Conservation (phyloP, 2,329 filamentous ascomycete genomes). For the Macrophomina phaseolina region DNA sequence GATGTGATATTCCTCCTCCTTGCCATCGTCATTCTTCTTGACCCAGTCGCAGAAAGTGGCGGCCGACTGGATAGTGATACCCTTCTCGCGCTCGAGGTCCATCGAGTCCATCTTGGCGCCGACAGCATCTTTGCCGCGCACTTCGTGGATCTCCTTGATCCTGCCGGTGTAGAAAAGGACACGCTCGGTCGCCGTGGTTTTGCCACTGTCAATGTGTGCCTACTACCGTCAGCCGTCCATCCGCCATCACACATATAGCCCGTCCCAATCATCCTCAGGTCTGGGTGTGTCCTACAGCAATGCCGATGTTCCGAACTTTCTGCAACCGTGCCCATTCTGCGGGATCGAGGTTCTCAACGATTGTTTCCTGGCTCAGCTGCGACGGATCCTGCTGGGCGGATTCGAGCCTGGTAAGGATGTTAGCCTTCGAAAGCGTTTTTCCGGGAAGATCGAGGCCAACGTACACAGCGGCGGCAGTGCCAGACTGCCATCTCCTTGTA, state of each 20-base stretch:
- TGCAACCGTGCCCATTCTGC: conserved; percentile 79
- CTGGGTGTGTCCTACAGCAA: conserved; percentile 69
- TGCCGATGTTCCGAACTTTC: conserved; percentile 93
- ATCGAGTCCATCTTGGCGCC: conserved; percentile 99
- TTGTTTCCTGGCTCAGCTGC: conserved; percentile 64
- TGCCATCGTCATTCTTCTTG: conserved; percentile 76
- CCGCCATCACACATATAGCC: not conserved
- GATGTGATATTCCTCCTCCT: conserved; percentile 92
- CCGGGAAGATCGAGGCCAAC: conserved; percentile 29
- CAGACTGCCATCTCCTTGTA: conserved; percentile 41
- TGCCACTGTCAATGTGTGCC: conserved; percentile 98
- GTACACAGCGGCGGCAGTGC: conserved; percentile 44
- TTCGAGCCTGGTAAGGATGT: conserved; percentile 46
- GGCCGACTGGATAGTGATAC: conserved; percentile 98
- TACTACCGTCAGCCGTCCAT: conserved; percentile 42
- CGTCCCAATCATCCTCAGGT: not conserved
- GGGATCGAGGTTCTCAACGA: conserved; percentile 80
- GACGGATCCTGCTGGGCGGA: conserved; percentile 63
- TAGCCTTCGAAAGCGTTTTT: not conserved
- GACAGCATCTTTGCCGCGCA: conserved; percentile 90
- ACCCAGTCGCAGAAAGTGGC: conserved; percentile 98
- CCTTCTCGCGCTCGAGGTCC: conserved; percentile 97
- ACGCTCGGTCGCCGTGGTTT: conserved; percentile 95
- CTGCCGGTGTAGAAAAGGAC: conserved; percentile 98
- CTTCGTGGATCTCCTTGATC: conserved; percentile 96